phyloP scores from a whole-genome alignment of 768 basidiomycete species.

The Suillus americanus region DNA sequence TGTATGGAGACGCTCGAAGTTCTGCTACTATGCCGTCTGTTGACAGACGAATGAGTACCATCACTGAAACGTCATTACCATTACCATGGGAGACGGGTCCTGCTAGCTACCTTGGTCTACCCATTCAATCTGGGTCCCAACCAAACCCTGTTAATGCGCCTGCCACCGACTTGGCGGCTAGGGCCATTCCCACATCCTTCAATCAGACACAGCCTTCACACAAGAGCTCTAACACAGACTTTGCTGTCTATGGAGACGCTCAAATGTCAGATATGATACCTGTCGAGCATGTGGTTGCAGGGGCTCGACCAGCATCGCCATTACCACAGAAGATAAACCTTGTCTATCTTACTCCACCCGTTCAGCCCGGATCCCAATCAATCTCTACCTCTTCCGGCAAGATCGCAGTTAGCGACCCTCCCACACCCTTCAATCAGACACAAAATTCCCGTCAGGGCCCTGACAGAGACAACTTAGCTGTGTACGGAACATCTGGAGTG shows the following conservation, averaged over 20 bases:
- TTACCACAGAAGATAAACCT: conserved; percentile 27
- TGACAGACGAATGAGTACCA: conserved; percentile 47
- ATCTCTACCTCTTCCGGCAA: background rate
- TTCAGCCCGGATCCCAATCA: conserved; percentile 3
- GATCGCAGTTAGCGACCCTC: background rate
- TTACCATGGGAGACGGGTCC: background rate
- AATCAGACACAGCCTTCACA: conserved; percentile 12
- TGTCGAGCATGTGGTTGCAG: too few relatives aligned
- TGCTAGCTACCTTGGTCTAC: background rate
- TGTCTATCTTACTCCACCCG: conserved; percentile 13
- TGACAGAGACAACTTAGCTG: conserved; percentile 16
- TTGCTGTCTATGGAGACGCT: conserved; percentile 18
- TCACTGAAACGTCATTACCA: background rate
- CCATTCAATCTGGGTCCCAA: background rate
- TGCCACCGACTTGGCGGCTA: background rate
- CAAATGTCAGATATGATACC: conserved; percentile 29
- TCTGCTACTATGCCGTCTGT: conserved; percentile 33
- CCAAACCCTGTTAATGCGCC: background rate
- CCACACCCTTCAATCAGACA: background rate
- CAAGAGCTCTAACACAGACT: conserved; percentile 18
- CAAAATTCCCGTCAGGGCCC: conserved; percentile 17
- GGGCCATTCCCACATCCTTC: background rate
- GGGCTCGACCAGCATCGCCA: conserved; percentile 29
- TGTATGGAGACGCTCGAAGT: conserved; percentile 15
- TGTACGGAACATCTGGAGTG: conserved; percentile 19